phyloP scores from a whole-genome alignment of 2,329 filamentous ascomycete species.

The Cladosporium sp. region DNA sequence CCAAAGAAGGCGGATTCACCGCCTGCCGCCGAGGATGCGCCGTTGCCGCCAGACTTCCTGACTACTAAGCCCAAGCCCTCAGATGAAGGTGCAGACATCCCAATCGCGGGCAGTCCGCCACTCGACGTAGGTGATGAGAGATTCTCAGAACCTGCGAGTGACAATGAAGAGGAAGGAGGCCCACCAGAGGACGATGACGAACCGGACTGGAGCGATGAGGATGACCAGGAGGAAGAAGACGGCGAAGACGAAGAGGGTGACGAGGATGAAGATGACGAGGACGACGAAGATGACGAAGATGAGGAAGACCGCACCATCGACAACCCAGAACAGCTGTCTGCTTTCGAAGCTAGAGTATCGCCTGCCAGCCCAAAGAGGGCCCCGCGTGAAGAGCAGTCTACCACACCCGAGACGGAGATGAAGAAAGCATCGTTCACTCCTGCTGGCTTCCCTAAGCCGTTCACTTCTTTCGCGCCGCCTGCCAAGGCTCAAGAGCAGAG shows the following conservation, averaged over 20 bases:
- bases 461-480: conserved; percentile 39
- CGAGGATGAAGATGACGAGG: conserved; percentile 30
- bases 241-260: conserved; percentile 34
- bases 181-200: conserved; percentile 31
- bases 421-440: conserved; percentile 32
- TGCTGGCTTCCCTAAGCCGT: conserved; percentile 38
- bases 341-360: conserved; percentile 23
- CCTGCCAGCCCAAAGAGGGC: conserved; percentile 21
- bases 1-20: conserved; percentile 23
- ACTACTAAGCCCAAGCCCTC: conserved; percentile 27
- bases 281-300: conserved; percentile 38
- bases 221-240: conserved; percentile 33
- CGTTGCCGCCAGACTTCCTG: conserved; percentile 39
- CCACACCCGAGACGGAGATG: conserved; percentile 22
- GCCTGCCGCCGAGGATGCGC: conserved; percentile 29
- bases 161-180: conserved; percentile 31
- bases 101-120: conserved; percentile 46
- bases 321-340: conserved; percentile 20
- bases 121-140: conserved; percentile 34
- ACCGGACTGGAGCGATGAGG: conserved; percentile 21
- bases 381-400: conserved; percentile 15
- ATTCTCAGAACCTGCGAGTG: conserved; percentile 24
- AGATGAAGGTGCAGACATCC: conserved; percentile 34
- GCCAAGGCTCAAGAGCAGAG: conserved; percentile 37
- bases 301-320: conserved; percentile 43